These are phyloP conservation scores for Pelargonium australe DNA, from an alignment of 441 rosid genomes.

Conservation along the genomic window DNA sequence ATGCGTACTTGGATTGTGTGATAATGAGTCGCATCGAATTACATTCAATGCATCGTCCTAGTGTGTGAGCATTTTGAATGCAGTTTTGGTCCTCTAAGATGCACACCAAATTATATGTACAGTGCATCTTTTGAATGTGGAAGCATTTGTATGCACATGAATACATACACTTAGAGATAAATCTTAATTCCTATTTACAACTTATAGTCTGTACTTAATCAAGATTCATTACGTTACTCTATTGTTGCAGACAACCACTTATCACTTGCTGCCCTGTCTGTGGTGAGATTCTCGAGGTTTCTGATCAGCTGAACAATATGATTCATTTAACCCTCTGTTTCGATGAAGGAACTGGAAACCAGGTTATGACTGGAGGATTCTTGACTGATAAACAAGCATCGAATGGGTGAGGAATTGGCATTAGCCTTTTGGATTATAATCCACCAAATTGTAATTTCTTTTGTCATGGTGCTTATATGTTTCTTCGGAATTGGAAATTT, in stretches of 20 bases:
- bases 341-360: conserved; percentile 89
- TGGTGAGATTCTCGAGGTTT: conserved; percentile 60
- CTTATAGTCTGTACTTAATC: too few relatives aligned
- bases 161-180: too few relatives aligned
- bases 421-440: background rate
- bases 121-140: too few relatives aligned
- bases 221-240: background rate
- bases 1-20: too few relatives aligned
- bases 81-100: too few relatives aligned
- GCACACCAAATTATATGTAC: too few relatives aligned
- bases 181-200: too few relatives aligned
- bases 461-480: background rate
- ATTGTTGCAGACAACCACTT: conserved; percentile 58
- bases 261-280: conserved; percentile 82
- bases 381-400: conserved; percentile 91
- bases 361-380: conserved; percentile 89
- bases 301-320: conserved; percentile 69
- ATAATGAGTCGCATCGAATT: too few relatives aligned
- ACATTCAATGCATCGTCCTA: too few relatives aligned
- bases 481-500: background rate
- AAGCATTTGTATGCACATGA: too few relatives aligned
- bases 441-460: background rate
- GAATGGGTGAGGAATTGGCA: conserved; percentile 55
- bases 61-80: too few relatives aligned
- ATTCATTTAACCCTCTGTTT: conserved; percentile 88